These are phyloP conservation scores for Flaveria trinervia DNA, from an alignment of 129 eudicot species.

Conservation along the genomic window DNA sequence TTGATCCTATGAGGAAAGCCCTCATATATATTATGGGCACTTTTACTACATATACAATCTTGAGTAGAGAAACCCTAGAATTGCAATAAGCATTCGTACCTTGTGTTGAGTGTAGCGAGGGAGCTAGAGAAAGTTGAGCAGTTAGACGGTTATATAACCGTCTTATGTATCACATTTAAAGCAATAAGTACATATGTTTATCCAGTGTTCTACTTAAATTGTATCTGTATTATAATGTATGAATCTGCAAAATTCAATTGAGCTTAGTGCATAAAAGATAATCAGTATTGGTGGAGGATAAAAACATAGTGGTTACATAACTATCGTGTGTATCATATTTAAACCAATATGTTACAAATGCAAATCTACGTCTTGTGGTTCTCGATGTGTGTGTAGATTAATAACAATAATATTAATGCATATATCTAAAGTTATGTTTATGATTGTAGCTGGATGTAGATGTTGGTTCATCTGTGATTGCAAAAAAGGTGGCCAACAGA, in stretches of 20 bases:
- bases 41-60: neutral
- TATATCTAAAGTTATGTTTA: conserved; percentile 10
- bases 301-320: neutral
- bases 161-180: no score
- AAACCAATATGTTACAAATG: neutral
- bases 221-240: no score
- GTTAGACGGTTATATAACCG: no score
- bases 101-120: neutral
- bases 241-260: no score
- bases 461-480: conserved; percentile 43
- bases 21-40: neutral
- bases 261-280: no score
- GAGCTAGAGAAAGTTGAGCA: no score
- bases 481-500: conserved; percentile 43
- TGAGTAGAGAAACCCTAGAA: neutral
- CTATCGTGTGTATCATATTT: neutral
- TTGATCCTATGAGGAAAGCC: no score
- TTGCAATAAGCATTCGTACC: neutral
- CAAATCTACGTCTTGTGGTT: neutral
- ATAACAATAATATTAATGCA: neutral
- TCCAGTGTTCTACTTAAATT: no score
- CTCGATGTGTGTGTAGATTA: neutral
- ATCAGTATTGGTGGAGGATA: neutral
- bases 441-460: conserved; percentile 37
- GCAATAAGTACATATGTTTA: no score